A percentile compares a stretch with the other conserved stretches of the same genome.
phyloP scores from a whole-genome alignment of 1,284 basidiomycete genomes.

The Inonotus hispidus region DNA sequence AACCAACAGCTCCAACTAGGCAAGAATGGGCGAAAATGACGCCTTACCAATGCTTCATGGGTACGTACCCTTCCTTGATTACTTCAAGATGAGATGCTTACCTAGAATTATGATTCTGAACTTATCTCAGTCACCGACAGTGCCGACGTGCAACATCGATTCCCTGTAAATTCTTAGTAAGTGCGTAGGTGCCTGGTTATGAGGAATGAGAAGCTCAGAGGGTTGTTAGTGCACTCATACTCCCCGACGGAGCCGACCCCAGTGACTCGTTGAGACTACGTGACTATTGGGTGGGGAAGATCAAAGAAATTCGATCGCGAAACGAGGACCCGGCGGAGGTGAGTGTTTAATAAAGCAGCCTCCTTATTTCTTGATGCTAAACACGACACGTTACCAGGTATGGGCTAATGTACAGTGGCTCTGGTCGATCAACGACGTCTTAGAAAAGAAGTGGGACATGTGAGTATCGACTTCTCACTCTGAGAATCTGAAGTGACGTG shows the following conservation, averaged over 20 bases:
- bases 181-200: neutral
- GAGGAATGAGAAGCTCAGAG: neutral
- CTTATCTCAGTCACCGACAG: slow-evolving; percentile 1
- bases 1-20: neutral
- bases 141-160: neutral
- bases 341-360: neutral
- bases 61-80: neutral
- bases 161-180: neutral
- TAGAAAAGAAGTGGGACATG: neutral
- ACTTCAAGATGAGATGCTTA: neutral
- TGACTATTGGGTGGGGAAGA: slow-evolving; percentile 18
- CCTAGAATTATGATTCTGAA: neutral
- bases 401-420: slow-evolving; percentile 16
- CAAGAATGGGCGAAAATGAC: slow-evolving; percentile 10
- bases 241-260: slow-evolving; percentile 6
- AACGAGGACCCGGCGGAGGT: slow-evolving; percentile 13
- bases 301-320: slow-evolving; percentile 13
- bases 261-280: neutral
- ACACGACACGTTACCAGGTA: slow-evolving; percentile 1
- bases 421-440: slow-evolving; percentile 4
- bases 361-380: neutral
- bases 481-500: neutral
- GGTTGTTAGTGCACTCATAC: slow-evolving; percentile 5
- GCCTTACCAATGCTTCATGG: slow-evolving; percentile 1
- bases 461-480: neutral